Conservation (phyloP, 768 basidiomycete species). For the Boletus sp. region DNA sequence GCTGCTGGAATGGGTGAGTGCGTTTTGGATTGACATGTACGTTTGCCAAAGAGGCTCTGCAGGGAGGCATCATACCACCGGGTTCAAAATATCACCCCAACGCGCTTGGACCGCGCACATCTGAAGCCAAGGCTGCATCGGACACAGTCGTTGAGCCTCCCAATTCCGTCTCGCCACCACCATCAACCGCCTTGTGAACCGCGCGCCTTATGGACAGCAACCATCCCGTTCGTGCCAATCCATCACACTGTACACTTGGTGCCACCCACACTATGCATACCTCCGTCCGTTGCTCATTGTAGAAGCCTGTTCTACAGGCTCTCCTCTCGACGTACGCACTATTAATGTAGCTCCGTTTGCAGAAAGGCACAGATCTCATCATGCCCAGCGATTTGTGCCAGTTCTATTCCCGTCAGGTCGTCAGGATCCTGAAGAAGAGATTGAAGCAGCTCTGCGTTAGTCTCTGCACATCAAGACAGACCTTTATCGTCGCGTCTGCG, state of each 20-base stretch:
- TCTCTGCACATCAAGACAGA: slow-evolving; percentile 24
- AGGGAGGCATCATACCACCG: slow-evolving; percentile 64
- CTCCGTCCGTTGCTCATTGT: slow-evolving; percentile 2
- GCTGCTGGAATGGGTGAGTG: slow-evolving; percentile 68
- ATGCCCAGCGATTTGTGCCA: slow-evolving; percentile 59
- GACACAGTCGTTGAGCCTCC: neutral
- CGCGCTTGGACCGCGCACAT: slow-evolving; percentile 19
- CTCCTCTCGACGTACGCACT: slow-evolving; percentile 5
- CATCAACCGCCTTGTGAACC: slow-evolving; percentile 8
- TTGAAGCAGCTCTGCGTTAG: slow-evolving; percentile 1
- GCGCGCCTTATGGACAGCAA: neutral
- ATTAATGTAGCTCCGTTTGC: slow-evolving; percentile 14
- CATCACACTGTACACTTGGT: neutral
- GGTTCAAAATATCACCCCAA: slow-evolving; percentile 54
- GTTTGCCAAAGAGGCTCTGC: slow-evolving; percentile 2
- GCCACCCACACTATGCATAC: neutral
- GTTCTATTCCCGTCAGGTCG: slow-evolving; percentile 53
- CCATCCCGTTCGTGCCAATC: neutral
- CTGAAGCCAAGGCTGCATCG: neutral
- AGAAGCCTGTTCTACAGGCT: slow-evolving; percentile 2
- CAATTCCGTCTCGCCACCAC: neutral
- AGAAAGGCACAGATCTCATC: slow-evolving; percentile 44
- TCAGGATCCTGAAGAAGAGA: slow-evolving; percentile 56
- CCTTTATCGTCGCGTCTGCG: slow-evolving; percentile 64
- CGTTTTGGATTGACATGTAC: neutral